Base-by-base conservation (phyloP, 495 filamentous ascomycete species). In the Alectoria sarmentosa region DNA sequence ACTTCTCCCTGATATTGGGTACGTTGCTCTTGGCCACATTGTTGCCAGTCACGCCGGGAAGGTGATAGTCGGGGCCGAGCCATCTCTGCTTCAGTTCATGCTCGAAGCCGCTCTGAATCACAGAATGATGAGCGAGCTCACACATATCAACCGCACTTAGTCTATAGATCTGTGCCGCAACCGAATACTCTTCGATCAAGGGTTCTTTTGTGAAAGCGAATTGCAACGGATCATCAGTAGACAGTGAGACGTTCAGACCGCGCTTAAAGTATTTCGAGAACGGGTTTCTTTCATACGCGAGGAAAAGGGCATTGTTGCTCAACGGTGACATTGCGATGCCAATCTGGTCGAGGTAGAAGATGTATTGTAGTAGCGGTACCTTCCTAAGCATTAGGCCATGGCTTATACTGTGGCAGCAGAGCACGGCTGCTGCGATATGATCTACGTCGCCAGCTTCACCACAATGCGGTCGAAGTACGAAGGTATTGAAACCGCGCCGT, bases 161-260 rank as follows among this genome's bases (percentile, higher is more conserved):
- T 76, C 97, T 97, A 77, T 97, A 98, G 57, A 98, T 98, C 76
- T 98, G 94, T 15, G 94, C 94, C 28, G 94, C 94, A 26, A 98
- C 94, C 2, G 92, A 90, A 69, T 98, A 98, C 72, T 98, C 94
- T 74, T 98, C 94, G 69, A 98, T 98, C 55, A 98, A 77, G 32
- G 94, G 94, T 73, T 98, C 94, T 74, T 97, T 98, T 36, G 94
- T 98, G 74, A 96, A 98, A 11, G 94, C 94, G 73, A 98, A 98
- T 73, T 98, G 94, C 13, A 98, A 82, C 14, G 94, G 94, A 76
- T 98, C 94, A 73, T 98, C 94, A 1, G 94, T 98, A 4, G 92
- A 97, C 41, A 98, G 78, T 23, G 92, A 97, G 5, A 98, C 92
- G 74, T 98, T 98, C 58, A 98, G 76, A 2, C 94, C 94, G 44